Evolutionary conservation across 2,329 filamentous ascomycete species (phyloP).

Genomic region (Cladosporium sp.): DNA sequence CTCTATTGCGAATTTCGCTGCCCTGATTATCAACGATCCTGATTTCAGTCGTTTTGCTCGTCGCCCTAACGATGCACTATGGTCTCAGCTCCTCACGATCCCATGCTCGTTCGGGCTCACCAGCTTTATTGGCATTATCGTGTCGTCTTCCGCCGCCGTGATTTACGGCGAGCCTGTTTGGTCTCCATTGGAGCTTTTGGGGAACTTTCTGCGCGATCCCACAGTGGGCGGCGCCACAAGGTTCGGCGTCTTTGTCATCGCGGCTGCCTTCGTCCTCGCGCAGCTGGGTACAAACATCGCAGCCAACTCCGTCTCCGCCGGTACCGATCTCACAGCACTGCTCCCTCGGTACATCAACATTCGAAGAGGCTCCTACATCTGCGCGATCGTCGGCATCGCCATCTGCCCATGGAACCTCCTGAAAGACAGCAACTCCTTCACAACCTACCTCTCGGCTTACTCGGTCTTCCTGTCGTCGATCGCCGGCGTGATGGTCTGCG

Average conservation of each 20-base stretch:
- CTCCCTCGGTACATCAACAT: conserved; percentile 41
- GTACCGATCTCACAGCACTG: conserved; percentile 37
- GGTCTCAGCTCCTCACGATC: conserved; percentile 63
- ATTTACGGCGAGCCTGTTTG: conserved; percentile 38
- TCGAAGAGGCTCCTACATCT: conserved; percentile 49
- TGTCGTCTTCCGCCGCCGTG: conserved; percentile 41
- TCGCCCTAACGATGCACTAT: conserved; percentile 69
- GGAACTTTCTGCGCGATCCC: conserved; percentile 36
- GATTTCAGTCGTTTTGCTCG: conserved; percentile 62
- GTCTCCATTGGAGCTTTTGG: conserved; percentile 30
- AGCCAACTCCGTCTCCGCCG: conserved; percentile 38
- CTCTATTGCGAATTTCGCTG: conserved; percentile 80
- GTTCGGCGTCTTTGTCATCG: conserved; percentile 47
- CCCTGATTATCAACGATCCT: conserved; percentile 39
- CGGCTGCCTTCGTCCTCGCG: conserved; percentile 41
- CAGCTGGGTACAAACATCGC: conserved; percentile 43
- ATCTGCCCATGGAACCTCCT: conserved; percentile 41
- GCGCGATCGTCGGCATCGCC: conserved; percentile 34
- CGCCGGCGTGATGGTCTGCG: conserved; percentile 78
- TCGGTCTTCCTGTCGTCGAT: conserved; percentile 92
- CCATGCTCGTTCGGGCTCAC: conserved; percentile 54
- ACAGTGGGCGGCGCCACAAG: conserved; percentile 38
- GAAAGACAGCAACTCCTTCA: conserved; percentile 69
- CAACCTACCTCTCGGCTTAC: conserved; percentile 85
- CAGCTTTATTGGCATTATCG: conserved; percentile 59